Base-by-base conservation (phyloP, 23 red algal genomes). In the Gracilaria gracilis region DNA sequence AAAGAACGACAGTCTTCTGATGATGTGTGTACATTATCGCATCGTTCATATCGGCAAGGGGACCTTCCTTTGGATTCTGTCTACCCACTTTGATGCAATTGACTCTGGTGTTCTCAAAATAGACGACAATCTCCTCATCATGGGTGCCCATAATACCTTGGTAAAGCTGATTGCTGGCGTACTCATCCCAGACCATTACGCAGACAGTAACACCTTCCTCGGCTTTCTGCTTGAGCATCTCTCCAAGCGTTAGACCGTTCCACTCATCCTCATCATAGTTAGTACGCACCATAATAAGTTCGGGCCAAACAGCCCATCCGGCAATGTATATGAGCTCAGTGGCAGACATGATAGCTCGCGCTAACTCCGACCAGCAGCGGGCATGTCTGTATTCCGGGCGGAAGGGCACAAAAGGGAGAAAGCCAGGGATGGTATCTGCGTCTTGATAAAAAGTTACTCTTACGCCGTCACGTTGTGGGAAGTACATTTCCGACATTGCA, bases 111-210 rank as follows among this genome's bases (percentile, higher is more conserved):
- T 86, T 79, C 4, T 58, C 55, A 73, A 94, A 94, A 76, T 86
- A 86, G 61, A 71, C 33, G 0, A 88, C 83, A 39, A 94, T 34
- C 64, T 90, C 94, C 54, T 96, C 94, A 57, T 96, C 94, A 61
- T 96, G 88, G 11, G 94, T 96, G 17, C 86, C 86, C 94, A 96
- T 96, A 20, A 95, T 28, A 34, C 93, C 93, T 25, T 50, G 7
- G 6, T 70, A 90, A 64, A 90, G 77, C 59, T 82, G 54, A 94
- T 75, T 78, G 72, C 83, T 88, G 24, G 84, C 85, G 23, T 87
- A 67, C 44, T 96, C 94, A 47, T 96, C 94, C 94, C 94, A 96
- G 14, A 92, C 83, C 88, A 96, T 92, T 14, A 96, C 82, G 34
- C 53, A 85, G 44, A 96, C 94, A 5, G 48, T 80, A 7, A 91